These are phyloP conservation scores for Hypomontagnella monticulosa DNA, from an alignment of 495 filamentous ascomycete species.

Conservation along the genomic window DNA sequence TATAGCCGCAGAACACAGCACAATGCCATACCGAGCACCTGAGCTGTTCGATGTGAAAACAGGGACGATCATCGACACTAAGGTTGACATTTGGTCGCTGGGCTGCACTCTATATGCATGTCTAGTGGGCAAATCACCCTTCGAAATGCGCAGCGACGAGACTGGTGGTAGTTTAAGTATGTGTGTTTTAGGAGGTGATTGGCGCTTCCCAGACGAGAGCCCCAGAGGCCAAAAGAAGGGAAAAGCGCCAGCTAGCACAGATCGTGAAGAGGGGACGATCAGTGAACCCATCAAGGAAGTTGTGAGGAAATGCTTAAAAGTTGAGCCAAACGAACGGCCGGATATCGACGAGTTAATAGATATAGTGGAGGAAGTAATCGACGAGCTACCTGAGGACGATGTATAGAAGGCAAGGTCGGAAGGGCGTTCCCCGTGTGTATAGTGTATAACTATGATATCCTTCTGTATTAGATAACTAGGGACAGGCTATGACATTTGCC, in stretches of 20 bases:
- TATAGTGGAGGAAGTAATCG: conserved; percentile 79
- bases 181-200: conserved; percentile 90
- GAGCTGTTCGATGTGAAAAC: conserved; percentile 99
- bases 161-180: conserved; percentile 92
- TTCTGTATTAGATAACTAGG: conserved; percentile 31
- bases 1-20: conserved; percentile 92
- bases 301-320: conserved; percentile 85
- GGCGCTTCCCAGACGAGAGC: conserved; percentile 90
- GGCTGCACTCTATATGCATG: conserved; percentile 97
- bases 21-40: conserved; percentile 97
- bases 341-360: conserved; percentile 89
- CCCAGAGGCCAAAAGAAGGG: conserved; percentile 64
- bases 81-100: conserved; percentile 97
- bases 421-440: conserved; percentile 20
- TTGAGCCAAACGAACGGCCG: conserved; percentile 92
- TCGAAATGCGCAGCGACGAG: conserved; percentile 94
- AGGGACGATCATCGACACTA: conserved; percentile 90
- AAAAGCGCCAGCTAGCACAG: conserved; percentile 56
- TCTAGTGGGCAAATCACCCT: conserved; percentile 93
- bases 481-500: conserved; percentile 17
- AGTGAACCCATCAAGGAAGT: conserved; percentile 84
- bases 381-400: conserved; percentile 77
- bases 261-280: conserved; percentile 56
- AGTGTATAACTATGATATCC: conserved; percentile 25
- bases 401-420: conserved; percentile 17